phyloP scores from a whole-genome alignment of 208 protist species.

The Blechomonas ayalai region DNA sequence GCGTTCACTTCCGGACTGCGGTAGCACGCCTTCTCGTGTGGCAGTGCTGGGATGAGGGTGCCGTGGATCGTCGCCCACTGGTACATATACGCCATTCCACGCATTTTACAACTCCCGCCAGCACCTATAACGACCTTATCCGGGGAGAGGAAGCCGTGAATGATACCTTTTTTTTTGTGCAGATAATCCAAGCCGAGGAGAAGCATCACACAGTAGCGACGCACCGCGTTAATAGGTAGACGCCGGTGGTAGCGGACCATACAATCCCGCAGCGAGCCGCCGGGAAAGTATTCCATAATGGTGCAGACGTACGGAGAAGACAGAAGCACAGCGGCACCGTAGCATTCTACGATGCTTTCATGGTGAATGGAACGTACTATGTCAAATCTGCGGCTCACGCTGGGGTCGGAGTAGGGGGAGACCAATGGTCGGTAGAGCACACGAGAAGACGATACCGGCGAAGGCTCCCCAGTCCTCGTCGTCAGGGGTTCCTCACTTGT shows the following conservation, averaged over 20 bases:
- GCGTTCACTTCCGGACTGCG: conserved; percentile 27
- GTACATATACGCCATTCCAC: conserved; percentile 22
- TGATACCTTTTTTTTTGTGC: conserved; percentile 22
- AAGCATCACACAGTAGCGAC: conserved; percentile 24
- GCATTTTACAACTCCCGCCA: conserved; percentile 35
- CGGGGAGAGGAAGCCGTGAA: conserved; percentile 30
- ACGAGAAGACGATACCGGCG: no score
- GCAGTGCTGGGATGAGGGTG: not conserved
- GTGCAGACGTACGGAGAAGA: conserved; percentile 16
- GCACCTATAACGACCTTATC: conserved; percentile 25
- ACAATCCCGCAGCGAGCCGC: conserved; percentile 18
- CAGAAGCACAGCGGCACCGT: conserved; percentile 10
- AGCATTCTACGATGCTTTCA: conserved; percentile 33
- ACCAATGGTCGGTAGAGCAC: no score
- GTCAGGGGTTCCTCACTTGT: no score
- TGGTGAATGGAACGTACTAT: conserved; percentile 21
- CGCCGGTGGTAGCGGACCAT: conserved; percentile 23
- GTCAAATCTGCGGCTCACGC: no score
- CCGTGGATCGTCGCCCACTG: conserved; percentile 9
- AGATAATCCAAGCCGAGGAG: conserved; percentile 39
- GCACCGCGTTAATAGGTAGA: conserved; percentile 14
- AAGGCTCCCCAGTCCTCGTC: no score
- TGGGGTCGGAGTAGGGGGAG: no score
- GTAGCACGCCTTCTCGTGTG: conserved; percentile 12
- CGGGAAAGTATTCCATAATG: conserved; percentile 32